phyloP scores from a whole-genome alignment of 2,329 filamentous ascomycete genomes.

The Colletotrichum neosansevieriae region DNA sequence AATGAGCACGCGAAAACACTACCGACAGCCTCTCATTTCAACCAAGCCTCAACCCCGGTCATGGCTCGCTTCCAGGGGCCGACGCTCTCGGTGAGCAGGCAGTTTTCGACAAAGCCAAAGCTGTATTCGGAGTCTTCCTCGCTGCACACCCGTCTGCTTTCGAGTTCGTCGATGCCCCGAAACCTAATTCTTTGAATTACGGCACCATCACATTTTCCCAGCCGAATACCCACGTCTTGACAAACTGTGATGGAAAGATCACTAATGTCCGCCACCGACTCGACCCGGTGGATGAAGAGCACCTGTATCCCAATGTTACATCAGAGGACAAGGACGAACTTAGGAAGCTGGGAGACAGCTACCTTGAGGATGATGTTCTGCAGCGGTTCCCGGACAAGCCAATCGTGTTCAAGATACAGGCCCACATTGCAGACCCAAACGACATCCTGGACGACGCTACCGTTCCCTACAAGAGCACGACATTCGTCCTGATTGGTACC shows the following conservation, averaged over 20 bases:
- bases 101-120: neutral
- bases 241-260: constrained; percentile 5
- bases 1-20: constrained; percentile 56
- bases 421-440: constrained; percentile 13
- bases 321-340: neutral
- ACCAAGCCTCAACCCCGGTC: constrained; percentile 55
- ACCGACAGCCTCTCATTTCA: constrained; percentile 62
- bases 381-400: constrained; percentile 18
- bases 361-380: constrained; percentile 17
- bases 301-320: neutral
- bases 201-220: constrained; percentile 14
- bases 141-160: neutral
- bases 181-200: constrained; percentile 16
- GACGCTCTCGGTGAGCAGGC: constrained; percentile 3
- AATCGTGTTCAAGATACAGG: constrained; percentile 9
- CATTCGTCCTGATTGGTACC: constrained; percentile 29
- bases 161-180: neutral
- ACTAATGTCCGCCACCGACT: constrained; percentile 15
- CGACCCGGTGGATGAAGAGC: constrained; percentile 3
- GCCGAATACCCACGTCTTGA: constrained; percentile 17
- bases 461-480: constrained; percentile 36
- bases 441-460: constrained; percentile 39
- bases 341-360: neutral
- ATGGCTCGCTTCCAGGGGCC: constrained; percentile 56
- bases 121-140: neutral